These are phyloP conservation scores for Podaxis sp. DNA, from an alignment of 768 basidiomycete genomes.

Conservation along the genomic window DNA sequence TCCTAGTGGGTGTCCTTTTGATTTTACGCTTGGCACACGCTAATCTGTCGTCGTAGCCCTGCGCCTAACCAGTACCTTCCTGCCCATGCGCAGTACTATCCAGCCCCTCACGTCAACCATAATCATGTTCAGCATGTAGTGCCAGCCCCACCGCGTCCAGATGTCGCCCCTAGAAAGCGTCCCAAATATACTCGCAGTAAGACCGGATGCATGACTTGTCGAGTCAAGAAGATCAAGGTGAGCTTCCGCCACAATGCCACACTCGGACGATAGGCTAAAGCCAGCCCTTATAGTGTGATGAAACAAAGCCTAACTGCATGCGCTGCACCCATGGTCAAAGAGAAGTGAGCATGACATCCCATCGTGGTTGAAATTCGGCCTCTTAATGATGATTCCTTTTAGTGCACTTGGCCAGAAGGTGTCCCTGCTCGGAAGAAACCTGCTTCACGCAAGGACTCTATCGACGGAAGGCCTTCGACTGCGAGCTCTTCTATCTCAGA, in stretches of 20 bases:
- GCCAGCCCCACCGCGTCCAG: conserved; percentile 48
- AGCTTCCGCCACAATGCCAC: conserved; percentile 20
- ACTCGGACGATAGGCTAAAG: not conserved
- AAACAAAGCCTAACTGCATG: conserved; percentile 84
- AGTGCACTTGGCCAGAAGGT: conserved; percentile 87
- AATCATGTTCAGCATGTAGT: conserved; percentile 29
- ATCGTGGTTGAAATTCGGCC: conserved; percentile 6
- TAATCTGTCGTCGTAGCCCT: conserved; percentile 29
- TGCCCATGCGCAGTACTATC: conserved; percentile 39
- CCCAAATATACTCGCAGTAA: conserved; percentile 95
- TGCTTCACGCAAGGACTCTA: conserved; percentile 52
- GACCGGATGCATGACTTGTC: conserved; percentile 92
- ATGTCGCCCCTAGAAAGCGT: conserved; percentile 63
- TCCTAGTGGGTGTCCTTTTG: conserved; percentile 47
- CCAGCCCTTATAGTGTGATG: conserved; percentile 68
- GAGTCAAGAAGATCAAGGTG: conserved; percentile 94
- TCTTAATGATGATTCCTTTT: conserved; percentile 11
- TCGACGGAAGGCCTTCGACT: conserved; percentile 68
- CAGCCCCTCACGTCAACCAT: conserved; percentile 37
- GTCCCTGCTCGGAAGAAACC: conserved; percentile 73
- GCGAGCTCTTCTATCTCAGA: conserved; percentile 77
- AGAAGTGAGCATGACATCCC: conserved; percentile 51
- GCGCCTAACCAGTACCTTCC: conserved; percentile 43
- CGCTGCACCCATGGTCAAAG: conserved; percentile 85
- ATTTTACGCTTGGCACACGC: conserved; percentile 15